Evolutionary conservation across 2,329 filamentous ascomycete genomes (phyloP).

Genomic region (Ceratocystis eucalypticola): DNA sequence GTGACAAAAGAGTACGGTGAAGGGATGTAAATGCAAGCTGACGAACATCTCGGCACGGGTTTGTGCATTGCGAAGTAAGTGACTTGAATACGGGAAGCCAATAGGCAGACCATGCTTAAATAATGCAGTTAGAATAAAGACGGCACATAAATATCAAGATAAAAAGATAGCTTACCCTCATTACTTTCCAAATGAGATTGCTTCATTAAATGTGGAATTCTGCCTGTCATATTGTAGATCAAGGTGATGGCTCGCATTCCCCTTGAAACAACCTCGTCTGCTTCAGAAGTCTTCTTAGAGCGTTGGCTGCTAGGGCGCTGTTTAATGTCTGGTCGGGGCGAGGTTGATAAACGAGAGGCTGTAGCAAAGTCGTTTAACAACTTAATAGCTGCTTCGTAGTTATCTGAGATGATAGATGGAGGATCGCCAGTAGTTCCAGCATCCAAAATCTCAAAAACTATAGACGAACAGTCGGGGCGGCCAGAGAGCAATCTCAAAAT

Average conservation of each 20-base stretch:
- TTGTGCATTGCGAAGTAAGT: conserved; percentile 79
- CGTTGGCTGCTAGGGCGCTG: conserved; percentile 5
- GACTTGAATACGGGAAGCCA: conserved; percentile 92
- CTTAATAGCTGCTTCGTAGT: conserved; percentile 77
- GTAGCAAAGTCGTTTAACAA: conserved; percentile 84
- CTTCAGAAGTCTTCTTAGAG: not conserved
- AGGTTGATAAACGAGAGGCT: conserved; percentile 28
- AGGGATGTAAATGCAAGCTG: conserved; percentile 77
- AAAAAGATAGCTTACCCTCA: conserved; percentile 45
- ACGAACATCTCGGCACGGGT: conserved; percentile 84
- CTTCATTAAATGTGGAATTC: conserved; percentile 75
- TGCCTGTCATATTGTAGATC: conserved; percentile 66
- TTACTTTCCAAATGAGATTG: conserved; percentile 82
- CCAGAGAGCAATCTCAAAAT: conserved; percentile 64
- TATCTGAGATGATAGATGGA: conserved; percentile 80
- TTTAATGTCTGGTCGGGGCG: conserved; percentile 2
- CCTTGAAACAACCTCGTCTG: conserved; percentile 29
- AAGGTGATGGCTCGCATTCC: conserved; percentile 70
- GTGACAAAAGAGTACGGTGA: conserved; percentile 73
- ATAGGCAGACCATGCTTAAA: conserved; percentile 82
- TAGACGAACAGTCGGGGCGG: conserved; percentile 54
- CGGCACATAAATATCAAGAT: too few species aligned
- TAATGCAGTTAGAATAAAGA: not conserved
- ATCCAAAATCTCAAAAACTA: conserved; percentile 80
- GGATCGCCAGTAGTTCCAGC: conserved; percentile 59